phyloP scores from a whole-genome alignment of 2,329 filamentous ascomycete species.

The Botryotinia globosa region DNA sequence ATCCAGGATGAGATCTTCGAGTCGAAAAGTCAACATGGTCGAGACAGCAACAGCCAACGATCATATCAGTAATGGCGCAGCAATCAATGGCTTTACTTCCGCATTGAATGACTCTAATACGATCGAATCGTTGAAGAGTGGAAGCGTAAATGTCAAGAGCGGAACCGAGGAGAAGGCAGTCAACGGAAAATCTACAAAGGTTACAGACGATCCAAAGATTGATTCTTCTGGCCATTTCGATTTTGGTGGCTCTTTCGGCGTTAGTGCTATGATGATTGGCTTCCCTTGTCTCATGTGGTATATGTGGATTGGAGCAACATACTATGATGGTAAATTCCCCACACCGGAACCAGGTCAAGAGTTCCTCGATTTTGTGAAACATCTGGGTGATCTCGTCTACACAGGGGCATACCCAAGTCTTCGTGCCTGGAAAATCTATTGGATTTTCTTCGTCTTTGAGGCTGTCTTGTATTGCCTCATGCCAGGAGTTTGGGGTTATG shows the following conservation, averaged over 20 bases:
- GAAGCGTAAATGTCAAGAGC: conserved; percentile 20
- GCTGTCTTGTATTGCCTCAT: conserved; percentile 78
- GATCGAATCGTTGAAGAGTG: conserved; percentile 19
- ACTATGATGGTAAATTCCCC: conserved; percentile 84
- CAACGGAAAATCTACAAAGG: conserved; percentile 59
- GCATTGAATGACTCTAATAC: conserved; percentile 19
- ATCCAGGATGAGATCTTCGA: conserved; percentile 25
- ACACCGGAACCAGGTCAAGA: conserved; percentile 62
- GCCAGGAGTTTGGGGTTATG: conserved; percentile 83
- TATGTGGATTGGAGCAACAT: conserved; percentile 96
- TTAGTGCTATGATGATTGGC: conserved; percentile 79
- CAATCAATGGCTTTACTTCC: conserved; percentile 18
- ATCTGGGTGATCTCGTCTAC: conserved; percentile 72
- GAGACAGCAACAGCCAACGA: conserved; percentile 31
- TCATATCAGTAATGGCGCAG: conserved; percentile 22
- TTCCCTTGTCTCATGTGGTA: conserved; percentile 98
- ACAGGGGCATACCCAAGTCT: conserved; percentile 79
- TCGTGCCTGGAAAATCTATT: conserved; percentile 91
- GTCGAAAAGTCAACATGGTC: conserved; percentile 30
- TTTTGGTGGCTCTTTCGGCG: conserved; percentile 84
- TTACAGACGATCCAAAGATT: conserved; percentile 59
- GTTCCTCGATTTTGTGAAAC: conserved; percentile 65
- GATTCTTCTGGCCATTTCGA: conserved; percentile 68
- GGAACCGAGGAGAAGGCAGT: conserved; percentile 23
- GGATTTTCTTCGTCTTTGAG: conserved; percentile 86